Conservation (phyloP, 1,284 basidiomycete genomes). For the Tremellales sp. region DNA sequence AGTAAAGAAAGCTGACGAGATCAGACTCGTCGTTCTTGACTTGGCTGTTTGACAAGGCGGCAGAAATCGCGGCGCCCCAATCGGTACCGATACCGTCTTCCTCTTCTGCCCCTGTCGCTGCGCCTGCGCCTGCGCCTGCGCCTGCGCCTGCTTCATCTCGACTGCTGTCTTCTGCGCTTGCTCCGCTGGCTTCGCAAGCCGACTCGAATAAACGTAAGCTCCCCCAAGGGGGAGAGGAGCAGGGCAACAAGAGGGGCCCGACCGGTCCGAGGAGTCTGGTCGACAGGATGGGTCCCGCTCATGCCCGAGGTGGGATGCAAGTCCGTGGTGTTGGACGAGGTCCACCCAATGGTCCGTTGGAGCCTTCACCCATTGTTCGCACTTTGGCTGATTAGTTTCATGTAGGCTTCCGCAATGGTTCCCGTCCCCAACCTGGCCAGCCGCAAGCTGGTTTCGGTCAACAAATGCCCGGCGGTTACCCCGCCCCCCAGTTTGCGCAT, state of each 20-base stretch:
- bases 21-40: slow-evolving; percentile 38
- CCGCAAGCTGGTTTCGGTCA: slow-evolving; percentile 20
- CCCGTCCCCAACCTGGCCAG: slow-evolving; percentile 15
- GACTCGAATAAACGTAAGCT: slow-evolving; percentile 26
- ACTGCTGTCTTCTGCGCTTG: slow-evolving; percentile 22
- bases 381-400: neutral
- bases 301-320: slow-evolving; percentile 14
- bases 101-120: slow-evolving; percentile 3
- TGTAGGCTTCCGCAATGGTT: slow-evolving; percentile 15
- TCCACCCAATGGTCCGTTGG: slow-evolving; percentile 14
- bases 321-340: slow-evolving; percentile 13
- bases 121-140: slow-evolving; percentile 4
- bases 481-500: slow-evolving; percentile 19
- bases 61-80: slow-evolving; percentile 12
- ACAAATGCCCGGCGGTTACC: slow-evolving; percentile 5
- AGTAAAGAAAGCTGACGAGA: neutral
- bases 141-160: slow-evolving; percentile 9
- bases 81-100: slow-evolving; percentile 10
- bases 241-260: slow-evolving; percentile 21
- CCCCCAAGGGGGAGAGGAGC: slow-evolving; percentile 12
- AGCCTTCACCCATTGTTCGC: neutral
- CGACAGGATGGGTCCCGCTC: slow-evolving; percentile 19
- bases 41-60: slow-evolving; percentile 36
- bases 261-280: slow-evolving; percentile 14
- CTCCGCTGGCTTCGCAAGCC: slow-evolving; percentile 15